phyloP scores from a whole-genome alignment of 192 early-diverging fungal genomes.

The Entomortierella chlamydospora region DNA sequence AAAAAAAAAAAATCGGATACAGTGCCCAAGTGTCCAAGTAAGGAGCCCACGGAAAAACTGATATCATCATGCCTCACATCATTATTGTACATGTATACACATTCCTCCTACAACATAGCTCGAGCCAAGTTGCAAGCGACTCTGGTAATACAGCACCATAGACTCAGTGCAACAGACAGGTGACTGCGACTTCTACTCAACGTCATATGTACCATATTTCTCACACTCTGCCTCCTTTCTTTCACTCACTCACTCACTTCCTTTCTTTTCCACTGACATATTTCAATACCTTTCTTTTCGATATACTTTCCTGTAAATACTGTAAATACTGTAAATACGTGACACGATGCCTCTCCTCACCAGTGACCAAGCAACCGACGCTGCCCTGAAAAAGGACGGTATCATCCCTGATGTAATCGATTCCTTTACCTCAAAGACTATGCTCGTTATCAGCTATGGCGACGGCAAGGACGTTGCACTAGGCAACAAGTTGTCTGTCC shows the following conservation, averaged over 20 bases:
- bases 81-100: too few species aligned
- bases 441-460: conserved; percentile 35
- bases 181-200: not conserved
- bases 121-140: too few species aligned
- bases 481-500: conserved; percentile 36
- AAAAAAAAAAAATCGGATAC: not conserved
- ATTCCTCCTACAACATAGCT: not conserved
- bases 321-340: too few species aligned
- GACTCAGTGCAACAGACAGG: not conserved
- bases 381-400: conserved; percentile 47
- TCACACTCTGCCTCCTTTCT: not conserved
- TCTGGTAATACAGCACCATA: too few species aligned
- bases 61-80: too few species aligned
- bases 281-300: not conserved
- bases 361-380: conserved; percentile 45
- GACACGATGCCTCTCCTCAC: conserved; percentile 64
- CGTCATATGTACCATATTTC: not conserved
- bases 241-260: not conserved
- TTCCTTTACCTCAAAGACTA: conserved; percentile 23
- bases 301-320: not conserved
- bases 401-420: conserved; percentile 60
- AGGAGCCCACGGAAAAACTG: too few species aligned
- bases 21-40: not conserved
- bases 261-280: not conserved
- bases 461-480: conserved; percentile 32